phyloP scores from a whole-genome alignment of 2,329 filamentous ascomycete species.

The Neoarthrinium moseri region DNA sequence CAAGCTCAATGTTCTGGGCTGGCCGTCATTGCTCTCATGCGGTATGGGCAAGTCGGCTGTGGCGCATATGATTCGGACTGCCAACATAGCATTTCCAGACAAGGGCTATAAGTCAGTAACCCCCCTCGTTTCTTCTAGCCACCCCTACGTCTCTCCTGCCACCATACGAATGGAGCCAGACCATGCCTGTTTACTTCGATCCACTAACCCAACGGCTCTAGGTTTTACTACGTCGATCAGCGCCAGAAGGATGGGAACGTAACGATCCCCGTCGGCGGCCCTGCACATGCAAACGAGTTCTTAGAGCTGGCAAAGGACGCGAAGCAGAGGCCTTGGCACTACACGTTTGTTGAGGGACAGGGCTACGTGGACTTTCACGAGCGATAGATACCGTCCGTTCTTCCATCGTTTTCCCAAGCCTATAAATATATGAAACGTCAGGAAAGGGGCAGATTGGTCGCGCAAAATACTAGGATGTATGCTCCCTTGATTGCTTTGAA shows the following conservation, averaged over 20 bases:
- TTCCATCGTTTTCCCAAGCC: too few relatives aligned
- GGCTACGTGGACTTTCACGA: slow-evolving; percentile 8
- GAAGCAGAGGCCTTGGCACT: slow-evolving; percentile 16
- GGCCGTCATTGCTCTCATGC: slow-evolving; percentile 6
- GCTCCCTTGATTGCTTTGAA: too few relatives aligned
- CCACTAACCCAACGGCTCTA: slow-evolving; percentile 8
- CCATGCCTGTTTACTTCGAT: background rate
- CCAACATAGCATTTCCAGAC: slow-evolving; percentile 11
- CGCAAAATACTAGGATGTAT: too few relatives aligned
- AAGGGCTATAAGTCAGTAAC: slow-evolving; percentile 25
- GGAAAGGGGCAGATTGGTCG: background rate
- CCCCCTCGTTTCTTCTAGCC: background rate
- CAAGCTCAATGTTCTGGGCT: slow-evolving; percentile 14
- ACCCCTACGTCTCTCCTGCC: background rate
- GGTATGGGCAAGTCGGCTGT: slow-evolving; percentile 9
- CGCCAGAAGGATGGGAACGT: slow-evolving; percentile 13
- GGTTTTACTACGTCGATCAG: slow-evolving; percentile 20
- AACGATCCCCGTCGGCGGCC: slow-evolving; percentile 10
- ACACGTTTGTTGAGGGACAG: slow-evolving; percentile 16
- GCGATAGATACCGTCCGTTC: background rate
- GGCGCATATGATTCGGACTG: slow-evolving; percentile 16
- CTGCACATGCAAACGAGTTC: slow-evolving; percentile 13
- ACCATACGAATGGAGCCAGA: background rate
- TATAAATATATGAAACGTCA: background rate
- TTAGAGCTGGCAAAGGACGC: slow-evolving; percentile 14